Base-by-base conservation (phyloP, 192 early-diverging fungal genomes). In the Mortierella hygrophila region DNA sequence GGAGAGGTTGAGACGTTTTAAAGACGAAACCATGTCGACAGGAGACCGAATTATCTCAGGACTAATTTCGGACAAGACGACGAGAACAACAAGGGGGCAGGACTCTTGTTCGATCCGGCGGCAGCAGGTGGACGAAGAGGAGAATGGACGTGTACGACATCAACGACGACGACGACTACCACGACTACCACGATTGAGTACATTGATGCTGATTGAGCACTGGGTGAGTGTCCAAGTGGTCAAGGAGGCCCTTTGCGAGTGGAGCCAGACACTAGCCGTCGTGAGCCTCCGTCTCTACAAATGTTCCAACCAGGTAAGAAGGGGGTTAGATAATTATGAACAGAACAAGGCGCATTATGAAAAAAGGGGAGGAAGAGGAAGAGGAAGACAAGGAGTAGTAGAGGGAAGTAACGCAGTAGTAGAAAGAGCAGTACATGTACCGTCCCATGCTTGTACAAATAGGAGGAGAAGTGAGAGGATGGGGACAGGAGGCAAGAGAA, bases 1-100 rank as follows among this genome's bases (percentile, higher is more conserved):
- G 41, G 73, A 72, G 38, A 35, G 35, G n/a, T 41, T 16, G 21
- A 44, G 44, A 49, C 68, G 44, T 32, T 47, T 68, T 37, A 42
- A 11, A 54, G 4, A 44, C 18, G 42, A 26, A 6, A 69, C 26
- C 6, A 77, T 82, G 55, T 72, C 81, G 9, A 76, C 81, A 49
- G 81, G 81, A 23, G 81, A 82, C 37, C 81, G 70, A 49, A 47
- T 82, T 35, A 71, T 82, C 20, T 76, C 32, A 4, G 81, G 81
- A 9, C 29, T 82, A 13, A 7, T 77, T 10, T 72, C 37, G 42
- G n/a, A 70, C 9, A 10, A 3, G 23, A 46, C 10, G 32, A 4
- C 9, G 68, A 21, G 6, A 18, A 32, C 55, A 68, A 18, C 18
- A n/a, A 18, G 46, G 55, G 21, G 26, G n/a, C 8, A 9, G n/a